Conservation (phyloP, 768 basidiomycete species). For the Dioszegia aurantiaca region DNA sequence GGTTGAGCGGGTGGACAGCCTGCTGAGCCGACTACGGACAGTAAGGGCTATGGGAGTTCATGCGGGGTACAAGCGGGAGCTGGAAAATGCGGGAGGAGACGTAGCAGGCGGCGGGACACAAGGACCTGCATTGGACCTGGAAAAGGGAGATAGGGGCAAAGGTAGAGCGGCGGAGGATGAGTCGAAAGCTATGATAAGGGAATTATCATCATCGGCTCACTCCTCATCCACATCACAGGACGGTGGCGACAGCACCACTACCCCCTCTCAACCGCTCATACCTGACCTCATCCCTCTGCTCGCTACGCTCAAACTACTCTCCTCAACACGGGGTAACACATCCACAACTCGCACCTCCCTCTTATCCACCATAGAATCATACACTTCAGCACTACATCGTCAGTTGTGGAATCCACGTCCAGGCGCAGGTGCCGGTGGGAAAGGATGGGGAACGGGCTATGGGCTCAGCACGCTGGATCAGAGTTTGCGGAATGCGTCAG, state of each 20-base stretch:
- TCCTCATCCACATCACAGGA: slow-evolving; percentile 11
- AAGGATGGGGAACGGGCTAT: slow-evolving; percentile 25
- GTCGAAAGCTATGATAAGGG: slow-evolving; percentile 16
- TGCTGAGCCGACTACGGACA: slow-evolving; percentile 22
- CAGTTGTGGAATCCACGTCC: slow-evolving; percentile 18
- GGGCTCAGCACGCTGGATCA: slow-evolving; percentile 25
- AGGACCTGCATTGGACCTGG: no score
- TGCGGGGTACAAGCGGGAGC: background rate
- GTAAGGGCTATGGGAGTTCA: slow-evolving; percentile 22
- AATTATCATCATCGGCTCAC: slow-evolving; percentile 16
- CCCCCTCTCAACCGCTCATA: background rate
- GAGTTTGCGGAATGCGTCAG: slow-evolving; percentile 27
- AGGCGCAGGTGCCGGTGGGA: background rate
- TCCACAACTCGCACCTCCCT: slow-evolving; percentile 50
- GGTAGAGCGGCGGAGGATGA: background rate
- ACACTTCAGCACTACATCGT: slow-evolving; percentile 42
- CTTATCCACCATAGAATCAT: slow-evolving; percentile 41
- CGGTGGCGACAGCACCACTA: background rate
- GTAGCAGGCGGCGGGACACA: no score
- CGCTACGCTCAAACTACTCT: slow-evolving; percentile 20
- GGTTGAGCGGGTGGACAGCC: slow-evolving; percentile 8
- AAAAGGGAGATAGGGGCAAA: background rate
- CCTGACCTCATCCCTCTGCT: slow-evolving; percentile 4
- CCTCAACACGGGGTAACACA: slow-evolving; percentile 30
- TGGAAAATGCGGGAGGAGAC: no score